Evolutionary conservation across 331 rosid species (phyloP).

Genomic region (Quercus lobata): DNA sequence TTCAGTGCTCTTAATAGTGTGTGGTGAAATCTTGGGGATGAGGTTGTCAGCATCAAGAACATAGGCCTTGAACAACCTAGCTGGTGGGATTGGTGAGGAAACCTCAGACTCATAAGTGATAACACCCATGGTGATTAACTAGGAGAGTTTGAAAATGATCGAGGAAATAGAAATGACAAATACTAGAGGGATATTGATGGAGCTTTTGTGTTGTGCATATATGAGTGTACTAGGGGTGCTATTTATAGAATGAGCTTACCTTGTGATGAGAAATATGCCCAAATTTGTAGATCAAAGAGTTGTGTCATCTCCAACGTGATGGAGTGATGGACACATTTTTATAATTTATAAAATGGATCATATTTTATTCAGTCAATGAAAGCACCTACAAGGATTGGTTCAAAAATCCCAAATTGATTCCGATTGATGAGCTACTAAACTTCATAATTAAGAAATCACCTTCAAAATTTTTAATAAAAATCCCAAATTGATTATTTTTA

Average conservation of each 20-base stretch:
- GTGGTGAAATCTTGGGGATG: conserved; percentile 34
- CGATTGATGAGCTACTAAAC: too few species aligned
- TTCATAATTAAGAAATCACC: too few species aligned
- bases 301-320: too few species aligned
- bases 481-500: too few species aligned
- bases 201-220: background rate
- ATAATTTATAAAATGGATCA: too few species aligned
- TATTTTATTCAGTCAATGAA: too few species aligned
- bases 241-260: background rate
- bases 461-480: too few species aligned
- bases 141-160: background rate
- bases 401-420: too few species aligned
- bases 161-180: background rate
- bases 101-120: conserved; percentile 26
- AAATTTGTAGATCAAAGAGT: too few species aligned
- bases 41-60: conserved; percentile 37
- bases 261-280: too few species aligned
- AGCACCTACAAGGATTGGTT: too few species aligned
- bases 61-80: conserved; percentile 40
- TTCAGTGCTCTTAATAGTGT: conserved; percentile 13
- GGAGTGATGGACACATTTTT: too few species aligned
- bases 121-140: conserved; percentile 34
- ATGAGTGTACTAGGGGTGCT: background rate
- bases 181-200: background rate
- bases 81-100: conserved; percentile 18